These are phyloP conservation scores for Phlebiopsis gigantea DNA, from an alignment of 768 basidiomycete genomes.

Conservation along the genomic window DNA sequence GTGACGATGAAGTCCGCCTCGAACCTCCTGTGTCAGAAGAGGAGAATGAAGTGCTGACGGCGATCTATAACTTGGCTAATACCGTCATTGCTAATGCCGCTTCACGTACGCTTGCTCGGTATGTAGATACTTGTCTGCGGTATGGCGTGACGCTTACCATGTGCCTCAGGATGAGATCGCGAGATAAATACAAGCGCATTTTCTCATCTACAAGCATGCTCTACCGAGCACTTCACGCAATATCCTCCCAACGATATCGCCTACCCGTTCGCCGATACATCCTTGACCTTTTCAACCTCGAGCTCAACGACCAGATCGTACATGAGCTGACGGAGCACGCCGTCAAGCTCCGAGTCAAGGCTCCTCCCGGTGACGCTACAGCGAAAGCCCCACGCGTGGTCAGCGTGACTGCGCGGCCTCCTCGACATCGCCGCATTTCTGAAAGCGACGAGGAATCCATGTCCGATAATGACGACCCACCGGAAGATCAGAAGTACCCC, in stretches of 20 bases:
- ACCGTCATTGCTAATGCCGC: conserved; percentile 94
- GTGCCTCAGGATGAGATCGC: conserved; percentile 62
- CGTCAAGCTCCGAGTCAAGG: conserved; percentile 30
- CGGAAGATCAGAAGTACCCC: conserved; percentile 42
- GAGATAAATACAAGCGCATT: conserved; percentile 64
- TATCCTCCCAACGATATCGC: conserved; percentile 87
- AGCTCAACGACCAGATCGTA: conserved; percentile 61
- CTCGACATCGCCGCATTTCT: conserved; percentile 38
- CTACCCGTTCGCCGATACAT: conserved; percentile 91
- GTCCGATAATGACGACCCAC: conserved; percentile 40
- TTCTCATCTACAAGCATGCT: conserved; percentile 78
- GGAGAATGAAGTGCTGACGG: conserved; percentile 81
- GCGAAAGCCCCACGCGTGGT: conserved; percentile 19
- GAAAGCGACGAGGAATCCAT: conserved; percentile 59
- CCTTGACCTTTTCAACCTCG: conserved; percentile 86
- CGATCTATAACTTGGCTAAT: conserved; percentile 91
- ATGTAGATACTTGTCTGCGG: too few species aligned
- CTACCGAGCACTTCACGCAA: conserved; percentile 80
- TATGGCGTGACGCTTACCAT: background rate
- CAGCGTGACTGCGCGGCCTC: conserved; percentile 56
- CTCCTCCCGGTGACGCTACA: background rate
- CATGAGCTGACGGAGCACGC: conserved; percentile 48
- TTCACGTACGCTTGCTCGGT: conserved; percentile 86
- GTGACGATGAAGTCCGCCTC: conserved; percentile 39
- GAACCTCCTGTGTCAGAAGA: conserved; percentile 59